Evolutionary conservation across 2,329 filamentous ascomycete genomes (phyloP), one percentile per base, ranked within the genome.

Genomic region (Calycina herbarum): DNA sequence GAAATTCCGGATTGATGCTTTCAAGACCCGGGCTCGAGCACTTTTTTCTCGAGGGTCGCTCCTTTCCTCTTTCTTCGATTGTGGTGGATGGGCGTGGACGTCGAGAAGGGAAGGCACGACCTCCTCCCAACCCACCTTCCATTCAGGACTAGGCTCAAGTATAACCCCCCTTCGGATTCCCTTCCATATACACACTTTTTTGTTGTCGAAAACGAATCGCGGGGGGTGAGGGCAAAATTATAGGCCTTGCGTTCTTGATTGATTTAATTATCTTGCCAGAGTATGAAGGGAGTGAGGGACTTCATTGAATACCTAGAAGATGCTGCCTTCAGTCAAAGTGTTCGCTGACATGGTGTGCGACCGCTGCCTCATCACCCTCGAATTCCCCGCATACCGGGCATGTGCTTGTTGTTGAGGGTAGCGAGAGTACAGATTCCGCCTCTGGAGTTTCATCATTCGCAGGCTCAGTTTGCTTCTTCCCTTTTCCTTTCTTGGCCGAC

Each of bases 351-450:
- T 75, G 74, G 66, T 74, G 71, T 27, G 72, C 68, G 13, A 75
- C 68, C 20, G 73, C 73, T 15, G 63, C 42, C 38, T 73, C 73
- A 66, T 75, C 74, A 2, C 74, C 74, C 31, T 75, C 68, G 38
- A 75, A 75, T 10, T 73, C 67, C 10, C 68, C 72, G 63, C 74
- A 75, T 2, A 75, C 73, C 5, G 73, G 73, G 64, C 74, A 75
- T 29, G 35, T 62, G 38, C 38, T 66, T 6, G 42, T 65, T 27
- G 31, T 24, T 11, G 45, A 24, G n/a, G 20, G 8, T 20, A 20
- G 20, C 20, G 20, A 20, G 20, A 20, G 20, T 45, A 20, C 6
- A 5, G 42, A 11, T 17, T n/a, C 1, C 17, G 48, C 13, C 17
- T 24, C 45, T 33, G 40, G 40, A 4, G 24, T 10, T 5, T 63